Evolutionary conservation across 1,284 basidiomycete genomes (phyloP).

Genomic region (Pholiota adiposa): DNA sequence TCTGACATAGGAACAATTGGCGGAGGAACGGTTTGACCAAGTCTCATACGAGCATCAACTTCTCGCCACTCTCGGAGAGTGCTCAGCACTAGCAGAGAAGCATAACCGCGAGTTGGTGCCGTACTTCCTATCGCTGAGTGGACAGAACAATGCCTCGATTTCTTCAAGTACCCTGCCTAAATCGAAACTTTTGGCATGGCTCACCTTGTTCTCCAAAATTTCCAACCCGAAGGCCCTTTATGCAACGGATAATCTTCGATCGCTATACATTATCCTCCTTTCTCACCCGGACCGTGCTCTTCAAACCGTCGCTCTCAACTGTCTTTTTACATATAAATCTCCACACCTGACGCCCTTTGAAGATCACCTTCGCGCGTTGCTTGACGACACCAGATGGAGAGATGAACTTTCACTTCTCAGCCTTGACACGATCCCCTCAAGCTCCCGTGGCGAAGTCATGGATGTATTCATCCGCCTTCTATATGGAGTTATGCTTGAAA

Average conservation of each 20-base stretch:
- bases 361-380: constrained; percentile 68
- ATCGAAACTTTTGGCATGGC: constrained; percentile 73
- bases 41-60: constrained; percentile 83
- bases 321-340: constrained; percentile 85
- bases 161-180: constrained; percentile 50
- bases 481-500: constrained; percentile 91
- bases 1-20: constrained; percentile 53
- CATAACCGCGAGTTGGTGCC: constrained; percentile 84
- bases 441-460: constrained; percentile 74
- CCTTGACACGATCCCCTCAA: constrained; percentile 63
- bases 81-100: constrained; percentile 76
- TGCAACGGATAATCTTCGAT: constrained; percentile 68
- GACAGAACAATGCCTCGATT: constrained; percentile 38
- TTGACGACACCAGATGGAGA: constrained; percentile 89
- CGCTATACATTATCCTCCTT: constrained; percentile 77
- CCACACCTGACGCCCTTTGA: constrained; percentile 70
- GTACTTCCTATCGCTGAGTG: constrained; percentile 70
- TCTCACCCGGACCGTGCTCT: constrained; percentile 85
- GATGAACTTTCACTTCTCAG: constrained; percentile 85
- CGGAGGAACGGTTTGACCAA: constrained; percentile 73
- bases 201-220: constrained; percentile 89
- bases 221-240: constrained; percentile 88
- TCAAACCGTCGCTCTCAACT: constrained; percentile 80
- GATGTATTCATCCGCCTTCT: constrained; percentile 79
- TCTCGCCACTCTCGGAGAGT: constrained; percentile 68